Base-by-base conservation (phyloP, 2,329 filamentous ascomycete genomes). In the Beauveria varroae region DNA sequence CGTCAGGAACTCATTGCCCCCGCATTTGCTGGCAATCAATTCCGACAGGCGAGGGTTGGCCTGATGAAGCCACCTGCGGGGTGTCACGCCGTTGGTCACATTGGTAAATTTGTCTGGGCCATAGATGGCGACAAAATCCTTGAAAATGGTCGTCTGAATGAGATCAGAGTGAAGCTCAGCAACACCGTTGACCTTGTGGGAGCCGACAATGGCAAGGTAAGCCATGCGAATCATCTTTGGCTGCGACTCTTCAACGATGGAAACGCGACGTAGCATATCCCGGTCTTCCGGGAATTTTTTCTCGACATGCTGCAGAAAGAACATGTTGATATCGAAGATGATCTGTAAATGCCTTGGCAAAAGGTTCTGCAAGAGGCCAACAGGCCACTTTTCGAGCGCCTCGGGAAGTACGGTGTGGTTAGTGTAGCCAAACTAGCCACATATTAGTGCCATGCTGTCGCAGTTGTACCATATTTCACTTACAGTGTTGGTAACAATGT, bases 191-290 rank as follows among this genome's bases (percentile, higher is more conserved):
- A 99, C 93, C 80, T 98, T 99, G 85, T 98, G 95, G 41, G 95
- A 98, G 53, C 95, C 95, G 68, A 99, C 92, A 71, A 98, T 89
- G 65, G 95, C 95, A 57, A 99, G 79, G 75, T 85, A 95, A 2
- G 95, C 95, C 95, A 99, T 99, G 73, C 93, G 89, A 64, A 99
- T 88, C 90, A 97, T 96, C 84, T 98, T 96, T 49, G 93, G 91
- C 73, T 96, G 89, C 5, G 90, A 92, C 75, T 99, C 95, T 74
- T 99, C 95, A 63, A 99, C 96, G 70, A 99, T 96, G 5, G 93
- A 98, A n/a, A 98, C 92, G 43, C 91, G 84, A 16, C 81, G 73
- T 40, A 99, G 85, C 66, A 99, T 81, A 1, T 97, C 93, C 62
- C 91, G 86, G 67, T 98, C 91, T 60, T 91, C 86, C 50, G 95